Evolutionary conservation across 208 protist species (phyloP).

Genomic region (Tritrichomonas musculus): DNA sequence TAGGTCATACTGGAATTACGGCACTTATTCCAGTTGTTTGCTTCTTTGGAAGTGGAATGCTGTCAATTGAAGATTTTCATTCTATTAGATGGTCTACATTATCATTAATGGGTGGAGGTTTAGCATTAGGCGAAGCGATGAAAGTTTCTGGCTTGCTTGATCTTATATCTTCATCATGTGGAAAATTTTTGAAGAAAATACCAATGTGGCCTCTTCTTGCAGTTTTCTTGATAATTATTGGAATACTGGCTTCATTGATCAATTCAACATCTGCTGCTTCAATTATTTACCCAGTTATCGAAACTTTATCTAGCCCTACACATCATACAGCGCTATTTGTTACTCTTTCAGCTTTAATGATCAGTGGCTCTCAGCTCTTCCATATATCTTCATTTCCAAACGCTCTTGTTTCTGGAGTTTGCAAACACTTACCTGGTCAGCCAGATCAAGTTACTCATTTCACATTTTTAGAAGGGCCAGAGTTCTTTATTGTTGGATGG

Average conservation of each 20-base stretch:
- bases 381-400: neutral
- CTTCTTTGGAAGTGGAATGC: neutral
- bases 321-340: neutral
- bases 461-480: neutral
- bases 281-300: neutral
- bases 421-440: neutral
- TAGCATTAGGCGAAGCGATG: neutral
- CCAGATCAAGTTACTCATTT: neutral
- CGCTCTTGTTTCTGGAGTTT: neutral
- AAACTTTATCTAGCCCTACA: neutral
- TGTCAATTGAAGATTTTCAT: neutral
- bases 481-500: slow-evolving; percentile 3
- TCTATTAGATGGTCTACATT: neutral
- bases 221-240: neutral
- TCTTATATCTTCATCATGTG: neutral
- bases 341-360: neutral
- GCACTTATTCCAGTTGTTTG: neutral
- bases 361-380: neutral
- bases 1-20: neutral
- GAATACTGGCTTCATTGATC: neutral
- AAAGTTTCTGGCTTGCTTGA: neutral
- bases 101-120: neutral
- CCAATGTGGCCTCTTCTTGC: neutral
- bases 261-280: neutral
- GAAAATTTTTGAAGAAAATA: neutral